Evolutionary conservation across 345 rosid genomes (phyloP), one percentile per base, ranked within the genome.

Genomic region (Ceriops zippeliana): DNA sequence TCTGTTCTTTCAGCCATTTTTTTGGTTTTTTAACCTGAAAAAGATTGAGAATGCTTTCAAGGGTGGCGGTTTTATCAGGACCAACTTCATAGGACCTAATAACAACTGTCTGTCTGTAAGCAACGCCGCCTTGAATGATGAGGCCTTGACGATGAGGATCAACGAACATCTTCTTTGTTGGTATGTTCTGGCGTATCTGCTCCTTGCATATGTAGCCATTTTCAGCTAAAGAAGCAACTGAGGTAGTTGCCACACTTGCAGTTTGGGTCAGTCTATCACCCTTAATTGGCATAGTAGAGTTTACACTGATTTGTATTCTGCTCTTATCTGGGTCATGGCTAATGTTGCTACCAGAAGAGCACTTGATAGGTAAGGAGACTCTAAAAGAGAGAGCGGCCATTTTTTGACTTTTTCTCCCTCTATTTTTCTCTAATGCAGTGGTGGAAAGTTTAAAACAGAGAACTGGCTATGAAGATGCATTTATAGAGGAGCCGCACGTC

Each of bases 51-150:
- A 89, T 74, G 82, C 83, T 85, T 62, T 89, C 90, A 15, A 86
- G 73, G 0, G 89, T 86, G 1, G 83, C 76, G 54, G 88, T 89
- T 74, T 82, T 86, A 64, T 86, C 88, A 65, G 88, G 74, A 19
- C 93, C 93, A 38, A 86, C 93, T 78, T 86, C 93, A 63, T 85
- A 86, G 3, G 93, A 85, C 42, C 93, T 77, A 16, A 86, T 74
- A 19, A 82, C 90, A 34, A 89, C 72, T 0, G 86, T 89, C 79
- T 89, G 93, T 46, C 79, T 78, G 61, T 86, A 86, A 1, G 83
- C 89, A 5, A 84, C 83, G 5, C 87, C 89, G 2, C 76, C 77
- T 66, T 86, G 86, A 9, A 73, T 69, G 35, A 88, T 83, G 27
- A 86, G 68, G 22, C 90, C 93, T 63, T 84, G 93, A 8, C 89